Base-by-base conservation (phyloP, 345 rosid genomes). In the Draba incana region DNA sequence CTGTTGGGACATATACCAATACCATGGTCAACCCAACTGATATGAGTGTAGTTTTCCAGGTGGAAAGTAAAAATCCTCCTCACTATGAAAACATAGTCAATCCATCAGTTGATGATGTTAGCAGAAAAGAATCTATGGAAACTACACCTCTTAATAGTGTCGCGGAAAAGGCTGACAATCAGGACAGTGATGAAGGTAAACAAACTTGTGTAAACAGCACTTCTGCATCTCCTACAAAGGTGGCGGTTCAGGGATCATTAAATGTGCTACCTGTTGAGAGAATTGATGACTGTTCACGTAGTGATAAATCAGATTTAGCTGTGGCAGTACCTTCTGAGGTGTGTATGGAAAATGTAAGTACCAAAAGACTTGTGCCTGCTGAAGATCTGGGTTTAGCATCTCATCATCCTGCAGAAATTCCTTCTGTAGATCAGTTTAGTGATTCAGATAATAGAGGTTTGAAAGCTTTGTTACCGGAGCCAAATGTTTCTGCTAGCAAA, bases 301-400 rank as follows among this genome's bases (percentile, higher is more conserved):
- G 46, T 11, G 57, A 66, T 75, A 64, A 70, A 59, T 69, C 81
- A 53, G 81, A 80, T 75, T 64, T 62, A 52, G 74, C 81, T 43
- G 77, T 63, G 51, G 70, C 81, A 66, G 68, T 55, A 64, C 48
- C 66, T 41, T 52, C 62, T 64, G 78, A 70, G 27, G 43, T 30
- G 45, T 27, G 35, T 60, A 11, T n/a, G 59, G 82, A 71, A 69
- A 70, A 79, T 74, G 68, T 47, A 52, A 74, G 68, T 78, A 24
- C 45, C 42, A 63, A 64, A 65, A 72, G 27, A 68, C 30, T 80
- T 37, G 71, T 69, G 27, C 70, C 58, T 56, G 78, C 68, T 73
- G 69, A 56, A 57, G 76, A 82, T 62, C 57, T 79, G 14, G 71
- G 77, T 64, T 69, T 80, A 77, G 77, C 64, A 59, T 75, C 82